Evolutionary conservation across 2,329 filamentous ascomycete genomes (phyloP).

Genomic region (Exophiala aquamarina): DNA sequence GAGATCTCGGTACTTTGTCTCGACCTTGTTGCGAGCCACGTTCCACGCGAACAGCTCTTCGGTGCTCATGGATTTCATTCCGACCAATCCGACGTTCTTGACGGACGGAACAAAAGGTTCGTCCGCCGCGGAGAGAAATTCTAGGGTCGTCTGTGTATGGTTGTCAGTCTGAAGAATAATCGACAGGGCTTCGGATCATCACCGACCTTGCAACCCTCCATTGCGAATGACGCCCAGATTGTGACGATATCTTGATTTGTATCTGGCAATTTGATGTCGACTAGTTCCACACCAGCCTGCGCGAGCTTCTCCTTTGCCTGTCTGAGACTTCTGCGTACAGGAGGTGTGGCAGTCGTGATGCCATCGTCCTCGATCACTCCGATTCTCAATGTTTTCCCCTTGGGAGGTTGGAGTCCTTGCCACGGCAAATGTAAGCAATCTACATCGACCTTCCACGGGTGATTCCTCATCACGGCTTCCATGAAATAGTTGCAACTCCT

Average conservation of each 20-base stretch:
- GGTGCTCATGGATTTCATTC: slow-evolving; percentile 3
- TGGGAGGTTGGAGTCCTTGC: slow-evolving; percentile 11
- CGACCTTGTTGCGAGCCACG: slow-evolving; percentile 7
- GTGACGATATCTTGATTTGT: slow-evolving; percentile 1
- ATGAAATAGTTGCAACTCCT: slow-evolving; percentile 48
- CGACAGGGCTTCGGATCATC: neutral
- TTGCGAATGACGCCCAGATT: slow-evolving; percentile 5
- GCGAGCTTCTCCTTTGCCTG: slow-evolving; percentile 37
- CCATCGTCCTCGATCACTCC: slow-evolving; percentile 41
- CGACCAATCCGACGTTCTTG: slow-evolving; percentile 6
- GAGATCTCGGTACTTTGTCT: slow-evolving; percentile 21
- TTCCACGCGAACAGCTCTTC: slow-evolving; percentile 13
- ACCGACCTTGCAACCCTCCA: slow-evolving; percentile 8
- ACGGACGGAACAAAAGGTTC: slow-evolving; percentile 12
- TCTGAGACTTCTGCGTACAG: slow-evolving; percentile 37
- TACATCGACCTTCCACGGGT: slow-evolving; percentile 43
- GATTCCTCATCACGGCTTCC: slow-evolving; percentile 35
- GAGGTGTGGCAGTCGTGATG: slow-evolving; percentile 37
- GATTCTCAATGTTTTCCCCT: slow-evolving; percentile 33
- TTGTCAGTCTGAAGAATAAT: neutral
- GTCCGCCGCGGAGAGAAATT: slow-evolving; percentile 2
- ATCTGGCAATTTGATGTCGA: slow-evolving; percentile 36
- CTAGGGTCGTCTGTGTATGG: slow-evolving; percentile 2
- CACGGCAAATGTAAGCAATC: slow-evolving; percentile 17
- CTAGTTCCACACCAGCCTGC: slow-evolving; percentile 45